phyloP scores from a whole-genome alignment of 768 basidiomycete genomes.

The Leucocoprinus sp. region DNA sequence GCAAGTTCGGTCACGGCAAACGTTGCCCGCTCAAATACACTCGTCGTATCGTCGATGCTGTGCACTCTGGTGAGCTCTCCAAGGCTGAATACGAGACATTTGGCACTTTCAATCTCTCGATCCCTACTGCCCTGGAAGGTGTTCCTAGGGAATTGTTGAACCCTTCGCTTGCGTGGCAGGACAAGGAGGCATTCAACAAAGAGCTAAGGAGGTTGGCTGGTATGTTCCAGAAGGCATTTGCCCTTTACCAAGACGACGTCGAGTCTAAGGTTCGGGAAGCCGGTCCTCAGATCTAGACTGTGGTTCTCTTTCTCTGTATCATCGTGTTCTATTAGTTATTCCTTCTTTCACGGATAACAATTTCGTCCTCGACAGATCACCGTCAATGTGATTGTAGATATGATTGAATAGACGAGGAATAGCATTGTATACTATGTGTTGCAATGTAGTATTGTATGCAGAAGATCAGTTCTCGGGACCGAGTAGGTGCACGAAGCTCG shows the following conservation, averaged over 20 bases:
- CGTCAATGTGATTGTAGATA: too few species aligned
- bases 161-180: constrained; percentile 79
- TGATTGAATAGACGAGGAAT: too few species aligned
- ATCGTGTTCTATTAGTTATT: neutral
- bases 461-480: too few species aligned
- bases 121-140: constrained; percentile 77
- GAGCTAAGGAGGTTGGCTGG: constrained; percentile 82
- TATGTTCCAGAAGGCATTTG: constrained; percentile 95
- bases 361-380: too few species aligned
- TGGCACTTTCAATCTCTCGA: constrained; percentile 71
- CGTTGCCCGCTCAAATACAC: constrained; percentile 97
- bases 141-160: constrained; percentile 90
- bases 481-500: too few species aligned
- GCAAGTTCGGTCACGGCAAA: constrained; percentile 86
- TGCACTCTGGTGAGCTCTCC: constrained; percentile 88
- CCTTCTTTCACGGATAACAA: neutral
- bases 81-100: constrained; percentile 84
- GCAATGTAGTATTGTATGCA: too few species aligned
- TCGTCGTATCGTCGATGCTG: constrained; percentile 92
- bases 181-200: constrained; percentile 82
- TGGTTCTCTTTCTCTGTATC: neutral
- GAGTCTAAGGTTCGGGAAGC: constrained; percentile 72
- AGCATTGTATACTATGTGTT: too few species aligned
- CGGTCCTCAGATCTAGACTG: constrained; percentile 50
- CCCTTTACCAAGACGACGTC: constrained; percentile 84